Evolutionary conservation across 1,284 basidiomycete genomes (phyloP), one percentile per base, ranked within the genome.

Genomic region (Cutaneotrichosporon curvatum): DNA sequence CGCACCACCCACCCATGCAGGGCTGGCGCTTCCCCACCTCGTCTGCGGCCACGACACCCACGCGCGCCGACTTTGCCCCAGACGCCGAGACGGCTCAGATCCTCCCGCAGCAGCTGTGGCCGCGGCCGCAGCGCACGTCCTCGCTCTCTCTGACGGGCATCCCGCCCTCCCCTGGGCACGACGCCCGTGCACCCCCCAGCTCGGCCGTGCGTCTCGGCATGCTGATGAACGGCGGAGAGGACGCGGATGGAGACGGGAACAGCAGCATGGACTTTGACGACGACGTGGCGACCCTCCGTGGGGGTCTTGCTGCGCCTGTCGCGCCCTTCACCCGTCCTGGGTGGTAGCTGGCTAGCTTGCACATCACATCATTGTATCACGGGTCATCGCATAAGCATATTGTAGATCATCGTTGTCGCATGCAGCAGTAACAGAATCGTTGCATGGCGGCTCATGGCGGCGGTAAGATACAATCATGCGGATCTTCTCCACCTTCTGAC

Each of bases 11-110:
- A 0, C 49, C 59, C 4, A 69, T 69, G 61, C 53, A 60, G 36
- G 47, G 47, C 16, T 69, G 67, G 67, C 51, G 63, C 22, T 69
- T 69, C 56, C 67, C 65, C 2, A 57, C 59, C 4, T 54, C 57
- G 25, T 37, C 42, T 21, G 28, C 33, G 33, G 40, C 34, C 33
- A 56, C 40, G 18, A 51, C 42, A 18, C 45, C 52, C 3, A 47
- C 47, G 16, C 34, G 47, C 35, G 4, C 18, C 28, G 28, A n/a
- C n/a, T n/a, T n/a, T n/a, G n/a, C n/a, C n/a, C n/a, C n/a, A n/a
- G n/a, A n/a, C n/a, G n/a, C 28, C 9, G 9, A 14, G 9, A 22
- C 21, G 21, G 38, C 23, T 12, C 9, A 8, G 14, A 32, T 20
- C 9, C 18, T 16, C 12, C 45, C 44, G 3, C 35, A 41, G 25